Base-by-base conservation (phyloP, 2,329 filamentous ascomycete genomes). In the Pezicula radicicola region DNA sequence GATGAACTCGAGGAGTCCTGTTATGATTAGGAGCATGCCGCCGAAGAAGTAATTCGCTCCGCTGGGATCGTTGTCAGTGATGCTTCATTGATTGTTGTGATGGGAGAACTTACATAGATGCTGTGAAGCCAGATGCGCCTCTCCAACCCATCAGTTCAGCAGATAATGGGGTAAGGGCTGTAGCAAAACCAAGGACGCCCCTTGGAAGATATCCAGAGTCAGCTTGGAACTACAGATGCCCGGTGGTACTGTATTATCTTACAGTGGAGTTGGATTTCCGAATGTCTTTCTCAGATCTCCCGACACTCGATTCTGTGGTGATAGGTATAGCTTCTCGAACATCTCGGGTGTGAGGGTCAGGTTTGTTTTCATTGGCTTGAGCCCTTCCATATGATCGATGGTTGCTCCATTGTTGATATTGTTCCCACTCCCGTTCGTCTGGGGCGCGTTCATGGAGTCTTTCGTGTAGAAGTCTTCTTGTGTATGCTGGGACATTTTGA, bases 291-390 rank as follows among this genome's bases (percentile, higher is more conserved):
- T 70, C 46, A 84, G 61, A 2, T 82, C 73, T 8, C 79, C 79
- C 53, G 77, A 76, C 41, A 80, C 76, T 0, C 66, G 61, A 54
- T 74, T 79, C 58, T 77, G 74, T 3, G 80, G 81, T 2, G 74
- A 76, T 8, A 85, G 71, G 63, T 84, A 85, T 10, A 85, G 70
- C 70, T 85, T 85, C 70, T 85, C 82, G 50, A 85, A 85, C 1
- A 82, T 66, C 64, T 84, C 82, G 1, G 80, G 76, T 3, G 78
- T 78, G 60, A 85, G 82, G 35, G 73, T 68, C 12, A 80, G 70
- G 55, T 72, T 76, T 27, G 42, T 45, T 13, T 16, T 2, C 21
- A 28, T 15, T 18, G 12, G 19, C 27, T 10, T 28, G 6, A 45
- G 42, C 2, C 28, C 42, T 30, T 45, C 42, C 21, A 45, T n/a